A percentile compares a stretch with the other conserved stretches of the same genome.
These are phyloP conservation scores for Monilinia vaccinii-corymbosi DNA, from an alignment of 2,329 filamentous ascomycete species.

Conservation along the genomic window DNA sequence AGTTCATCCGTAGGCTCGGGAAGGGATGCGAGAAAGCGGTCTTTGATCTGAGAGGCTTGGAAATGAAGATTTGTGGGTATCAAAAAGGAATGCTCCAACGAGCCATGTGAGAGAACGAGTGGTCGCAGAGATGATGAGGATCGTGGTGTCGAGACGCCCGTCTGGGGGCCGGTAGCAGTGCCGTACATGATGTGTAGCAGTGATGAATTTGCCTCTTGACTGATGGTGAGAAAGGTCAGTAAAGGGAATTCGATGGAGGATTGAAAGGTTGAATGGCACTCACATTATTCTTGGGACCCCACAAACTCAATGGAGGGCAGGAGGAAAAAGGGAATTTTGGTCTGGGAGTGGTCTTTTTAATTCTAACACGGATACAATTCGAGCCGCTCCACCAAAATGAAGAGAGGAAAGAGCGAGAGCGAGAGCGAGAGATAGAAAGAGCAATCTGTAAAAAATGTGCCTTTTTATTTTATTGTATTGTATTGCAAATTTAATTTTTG, in stretches of 20 bases:
- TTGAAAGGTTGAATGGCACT: conserved; percentile 3
- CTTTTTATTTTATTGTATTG: too few relatives aligned
- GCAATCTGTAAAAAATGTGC: too few relatives aligned
- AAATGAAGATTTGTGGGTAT: conserved; percentile 94
- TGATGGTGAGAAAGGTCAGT: conserved; percentile 7
- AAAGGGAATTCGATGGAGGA: background rate
- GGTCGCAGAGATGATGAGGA: conserved; percentile 88
- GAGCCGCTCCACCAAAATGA: conserved; percentile 9
- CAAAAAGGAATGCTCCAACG: conserved; percentile 91
- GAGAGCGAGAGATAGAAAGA: too few relatives aligned
- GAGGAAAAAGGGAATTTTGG: conserved; percentile 16
- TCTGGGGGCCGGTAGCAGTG: conserved; percentile 74
- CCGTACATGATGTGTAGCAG: conserved; percentile 63
- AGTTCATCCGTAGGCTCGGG: conserved; percentile 93
- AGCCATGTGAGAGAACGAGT: conserved; percentile 83
- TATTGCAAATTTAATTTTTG: too few relatives aligned
- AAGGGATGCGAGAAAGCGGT: conserved; percentile 75
- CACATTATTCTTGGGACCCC: conserved; percentile 22
- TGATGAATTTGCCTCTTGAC: conserved; percentile 7
- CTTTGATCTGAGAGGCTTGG: conserved; percentile 89
- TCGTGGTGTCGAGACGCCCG: conserved; percentile 92
- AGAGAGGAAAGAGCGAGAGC: too few relatives aligned
- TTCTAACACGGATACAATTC: conserved; percentile 5
- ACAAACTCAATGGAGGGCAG: conserved; percentile 32
- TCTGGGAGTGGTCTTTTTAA: background rate